phyloP scores from a whole-genome alignment of 2,329 filamentous ascomycete genomes.

The Myriosclerotinia duriaeana region DNA sequence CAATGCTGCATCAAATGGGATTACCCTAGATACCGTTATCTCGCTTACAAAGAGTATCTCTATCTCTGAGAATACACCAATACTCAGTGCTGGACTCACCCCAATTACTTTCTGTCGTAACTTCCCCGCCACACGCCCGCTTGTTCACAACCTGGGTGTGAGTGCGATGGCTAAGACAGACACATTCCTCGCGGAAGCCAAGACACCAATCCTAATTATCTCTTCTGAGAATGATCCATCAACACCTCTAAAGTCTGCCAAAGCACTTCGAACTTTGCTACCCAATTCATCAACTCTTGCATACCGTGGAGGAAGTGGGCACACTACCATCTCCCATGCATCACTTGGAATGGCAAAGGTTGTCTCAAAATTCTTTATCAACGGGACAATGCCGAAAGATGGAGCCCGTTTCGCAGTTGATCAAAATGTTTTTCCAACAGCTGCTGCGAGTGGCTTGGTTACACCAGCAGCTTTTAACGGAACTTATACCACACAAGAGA shows the following conservation, averaged over 20 bases:
- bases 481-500: constrained; percentile 1
- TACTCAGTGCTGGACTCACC: constrained; percentile 26
- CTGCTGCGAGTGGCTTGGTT: constrained; percentile 1
- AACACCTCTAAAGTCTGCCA: constrained; percentile 27
- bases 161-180: constrained; percentile 9
- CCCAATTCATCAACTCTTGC: constrained; percentile 27
- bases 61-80: constrained; percentile 25
- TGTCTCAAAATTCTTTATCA: neutral
- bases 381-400: neutral
- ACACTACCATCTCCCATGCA: constrained; percentile 19
- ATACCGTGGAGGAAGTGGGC: constrained; percentile 25
- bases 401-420: neutral
- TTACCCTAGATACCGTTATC: constrained; percentile 25
- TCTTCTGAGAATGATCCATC: constrained; percentile 26
- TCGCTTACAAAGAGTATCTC: constrained; percentile 27
- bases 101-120: constrained; percentile 30
- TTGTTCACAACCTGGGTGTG: constrained; percentile 19
- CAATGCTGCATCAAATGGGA: constrained; percentile 25
- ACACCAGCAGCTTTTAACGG: constrained; percentile 8
- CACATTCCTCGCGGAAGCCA: constrained; percentile 14
- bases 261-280: constrained; percentile 24
- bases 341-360: constrained; percentile 15
- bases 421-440: constrained; percentile 1
- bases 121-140: constrained; percentile 27
- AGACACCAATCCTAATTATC: constrained; percentile 27